These are phyloP conservation scores for Mycena sp. DNA, from an alignment of 1,284 basidiomycete genomes.

Conservation along the genomic window DNA sequence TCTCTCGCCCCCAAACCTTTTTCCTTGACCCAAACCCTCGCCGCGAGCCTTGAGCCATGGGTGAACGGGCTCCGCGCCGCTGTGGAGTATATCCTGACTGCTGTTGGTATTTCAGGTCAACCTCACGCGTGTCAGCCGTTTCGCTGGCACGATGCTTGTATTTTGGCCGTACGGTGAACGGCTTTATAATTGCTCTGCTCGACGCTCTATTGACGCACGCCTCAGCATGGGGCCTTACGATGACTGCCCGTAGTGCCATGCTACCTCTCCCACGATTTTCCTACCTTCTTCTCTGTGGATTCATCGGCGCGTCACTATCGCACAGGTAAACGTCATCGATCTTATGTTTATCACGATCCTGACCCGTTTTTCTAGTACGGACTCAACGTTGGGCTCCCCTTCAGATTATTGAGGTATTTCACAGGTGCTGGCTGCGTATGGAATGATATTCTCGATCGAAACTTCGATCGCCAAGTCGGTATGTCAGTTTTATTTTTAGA, in stretches of 20 bases:
- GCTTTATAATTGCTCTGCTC: not conserved
- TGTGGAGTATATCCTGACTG: not conserved
- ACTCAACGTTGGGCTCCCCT: not conserved
- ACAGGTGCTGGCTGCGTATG: slow-evolving; percentile 42
- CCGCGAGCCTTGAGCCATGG: slow-evolving; percentile 22
- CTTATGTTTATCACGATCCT: not conserved
- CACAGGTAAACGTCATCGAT: slow-evolving; percentile 23
- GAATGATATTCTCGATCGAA: slow-evolving; percentile 53
- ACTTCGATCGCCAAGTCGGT: slow-evolving; percentile 51
- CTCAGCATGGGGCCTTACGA: slow-evolving; percentile 40
- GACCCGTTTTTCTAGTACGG: slow-evolving; percentile 4
- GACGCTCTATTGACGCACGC: not conserved
- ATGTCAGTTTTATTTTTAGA: not conserved
- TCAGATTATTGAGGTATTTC: not conserved
- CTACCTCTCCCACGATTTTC: slow-evolving; percentile 15
- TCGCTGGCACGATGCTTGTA: slow-evolving; percentile 41
- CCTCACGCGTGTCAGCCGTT: slow-evolving; percentile 34
- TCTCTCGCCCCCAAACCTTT: not conserved
- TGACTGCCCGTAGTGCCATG: slow-evolving; percentile 30
- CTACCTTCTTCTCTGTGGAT: slow-evolving; percentile 25
- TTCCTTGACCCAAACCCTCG: slow-evolving; percentile 12
- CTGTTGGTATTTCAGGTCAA: slow-evolving; percentile 23
- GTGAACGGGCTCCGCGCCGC: not conserved
- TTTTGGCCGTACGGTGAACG: slow-evolving; percentile 41
- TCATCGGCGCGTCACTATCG: slow-evolving; percentile 31